A percentile compares a stretch with the other conserved stretches of the same genome.
Evolutionary conservation across 2,329 filamentous ascomycete species (phyloP).

Genomic region (Zopfia rhizophila): DNA sequence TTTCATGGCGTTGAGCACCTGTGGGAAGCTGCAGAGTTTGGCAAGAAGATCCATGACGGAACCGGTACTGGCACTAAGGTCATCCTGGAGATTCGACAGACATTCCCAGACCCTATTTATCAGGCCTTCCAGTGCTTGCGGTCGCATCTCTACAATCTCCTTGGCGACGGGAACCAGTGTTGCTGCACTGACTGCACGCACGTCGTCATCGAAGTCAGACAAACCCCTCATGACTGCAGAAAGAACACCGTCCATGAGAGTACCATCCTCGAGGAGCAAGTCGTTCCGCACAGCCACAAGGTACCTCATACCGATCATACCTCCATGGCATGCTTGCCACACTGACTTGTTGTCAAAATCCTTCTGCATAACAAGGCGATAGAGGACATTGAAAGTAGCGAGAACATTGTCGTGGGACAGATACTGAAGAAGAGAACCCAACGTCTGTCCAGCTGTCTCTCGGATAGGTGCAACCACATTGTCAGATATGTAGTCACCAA

Average conservation of each 20-base stretch:
- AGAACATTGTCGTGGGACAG: constrained; percentile 82
- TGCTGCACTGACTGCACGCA: constrained; percentile 96
- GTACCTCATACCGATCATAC: constrained; percentile 96
- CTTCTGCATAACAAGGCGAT: constrained; percentile 91
- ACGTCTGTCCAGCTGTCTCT: constrained; percentile 92
- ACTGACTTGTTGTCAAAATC: constrained; percentile 78
- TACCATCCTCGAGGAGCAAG: constrained; percentile 81
- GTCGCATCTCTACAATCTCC: constrained; percentile 89
- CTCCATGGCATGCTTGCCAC: constrained; percentile 97
- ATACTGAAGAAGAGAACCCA: constrained; percentile 89
- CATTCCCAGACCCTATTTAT: constrained; percentile 98
- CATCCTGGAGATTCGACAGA: constrained; percentile 94
- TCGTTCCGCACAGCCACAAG: constrained; percentile 95
- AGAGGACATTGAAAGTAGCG: constrained; percentile 83
- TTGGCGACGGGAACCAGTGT: constrained; percentile 95
- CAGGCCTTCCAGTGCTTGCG: constrained; percentile 78
- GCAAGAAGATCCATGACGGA: constrained; percentile 98
- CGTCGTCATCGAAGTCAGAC: constrained; percentile 91
- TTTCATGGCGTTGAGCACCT: constrained; percentile 95
- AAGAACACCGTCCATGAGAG: constrained; percentile 92
- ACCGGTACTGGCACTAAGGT: constrained; percentile 95
- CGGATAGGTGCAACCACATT: constrained; percentile 96
- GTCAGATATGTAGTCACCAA: constrained; percentile 97
- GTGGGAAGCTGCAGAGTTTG: constrained; percentile 92
- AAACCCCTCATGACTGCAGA: constrained; percentile 94